Conservation (phyloP, 257 asterid genomes). For the Knoxia roxburghii region DNA sequence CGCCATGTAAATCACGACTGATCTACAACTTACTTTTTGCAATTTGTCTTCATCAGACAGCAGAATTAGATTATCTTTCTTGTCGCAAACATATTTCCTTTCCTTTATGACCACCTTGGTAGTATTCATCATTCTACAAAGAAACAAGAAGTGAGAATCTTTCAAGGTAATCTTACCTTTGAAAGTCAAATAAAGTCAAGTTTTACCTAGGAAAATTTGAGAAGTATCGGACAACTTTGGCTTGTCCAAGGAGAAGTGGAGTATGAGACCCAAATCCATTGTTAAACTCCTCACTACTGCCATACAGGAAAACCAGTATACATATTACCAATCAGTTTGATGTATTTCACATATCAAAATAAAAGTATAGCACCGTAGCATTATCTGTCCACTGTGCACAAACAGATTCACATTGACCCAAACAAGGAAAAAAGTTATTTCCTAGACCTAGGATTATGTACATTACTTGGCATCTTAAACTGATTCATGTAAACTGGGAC, state of each 20-base stretch:
- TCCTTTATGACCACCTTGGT: conserved; percentile 73
- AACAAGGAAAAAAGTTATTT: too few relatives aligned
- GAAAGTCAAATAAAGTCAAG: conserved; percentile 8
- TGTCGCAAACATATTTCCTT: conserved; percentile 63
- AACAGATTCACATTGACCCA: not conserved
- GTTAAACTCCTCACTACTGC: conserved; percentile 67
- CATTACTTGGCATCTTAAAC: not conserved
- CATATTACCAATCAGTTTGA: conserved; percentile 20
- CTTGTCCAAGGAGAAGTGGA: conserved; percentile 87
- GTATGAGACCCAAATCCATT: conserved; percentile 93
- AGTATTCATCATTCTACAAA: conserved; percentile 58
- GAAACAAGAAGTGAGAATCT: conserved; percentile 26
- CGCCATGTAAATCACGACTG: not conserved
- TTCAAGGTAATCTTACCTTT: conserved; percentile 6
- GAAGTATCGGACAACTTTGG: conserved; percentile 74
- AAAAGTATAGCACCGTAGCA: not conserved
- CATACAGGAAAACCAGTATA: conserved; percentile 19
- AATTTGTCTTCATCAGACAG: conserved; percentile 66
- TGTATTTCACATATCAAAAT: not conserved
- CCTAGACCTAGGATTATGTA: conserved; percentile 2
- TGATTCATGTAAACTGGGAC: not conserved
- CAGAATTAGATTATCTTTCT: conserved; percentile 58
- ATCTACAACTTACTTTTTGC: conserved; percentile 61
- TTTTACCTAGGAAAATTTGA: conserved; percentile 71
- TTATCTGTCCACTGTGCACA: not conserved